Base-by-base conservation (phyloP, 192 early-diverging fungal species). In the Entomortierella lignicola region DNA sequence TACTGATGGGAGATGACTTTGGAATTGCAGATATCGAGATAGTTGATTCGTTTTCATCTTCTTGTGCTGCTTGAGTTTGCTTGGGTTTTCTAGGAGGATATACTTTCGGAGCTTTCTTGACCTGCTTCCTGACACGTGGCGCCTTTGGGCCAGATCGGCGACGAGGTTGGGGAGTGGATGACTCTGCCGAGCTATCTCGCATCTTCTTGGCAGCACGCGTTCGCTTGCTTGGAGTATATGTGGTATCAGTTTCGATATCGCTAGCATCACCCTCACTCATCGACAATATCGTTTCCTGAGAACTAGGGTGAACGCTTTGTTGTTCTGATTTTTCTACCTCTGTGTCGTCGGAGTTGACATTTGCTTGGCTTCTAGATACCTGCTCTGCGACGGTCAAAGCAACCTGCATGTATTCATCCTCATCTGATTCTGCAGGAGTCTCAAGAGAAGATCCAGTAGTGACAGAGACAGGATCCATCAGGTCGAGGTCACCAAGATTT, bases 81-180 rank as follows among this genome's bases (percentile, higher is more conserved):
- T 42, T 63, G 26, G 71, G 43, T n/a, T 27, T 29, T 10, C 72
- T 64, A 1, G 48, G 64, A 29, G 72, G 72, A 52, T 75, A 75
- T 39, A 75, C 64, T 48, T 75, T 75, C 34, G 65, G 72, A 11
- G 41, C 44, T 52, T 41, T 60, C 25, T 67, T 58, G 31, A 42
- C 41, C 12, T 56, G 15, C 32, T 55, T 75, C 52, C 57, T 55
- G 50, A 12, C 25, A n/a, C 72, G 71, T 6, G 71, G 63, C 8
- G 62, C 56, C 56, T 63, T 65, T 11, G 27, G 21, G n/a, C 34
- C 25, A 17, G 58, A 60, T 15, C 44, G 42, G 25, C 43, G 60
- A 30, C 44, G 23, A 25, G 58, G 43, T 8, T 2, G 5, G 7
- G 54, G 42, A 27, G 43, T 30, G 11, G 57, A 42, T 30, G 63